phyloP scores from a whole-genome alignment of 2,329 filamentous ascomycete genomes.

The Colletotrichum magnum region DNA sequence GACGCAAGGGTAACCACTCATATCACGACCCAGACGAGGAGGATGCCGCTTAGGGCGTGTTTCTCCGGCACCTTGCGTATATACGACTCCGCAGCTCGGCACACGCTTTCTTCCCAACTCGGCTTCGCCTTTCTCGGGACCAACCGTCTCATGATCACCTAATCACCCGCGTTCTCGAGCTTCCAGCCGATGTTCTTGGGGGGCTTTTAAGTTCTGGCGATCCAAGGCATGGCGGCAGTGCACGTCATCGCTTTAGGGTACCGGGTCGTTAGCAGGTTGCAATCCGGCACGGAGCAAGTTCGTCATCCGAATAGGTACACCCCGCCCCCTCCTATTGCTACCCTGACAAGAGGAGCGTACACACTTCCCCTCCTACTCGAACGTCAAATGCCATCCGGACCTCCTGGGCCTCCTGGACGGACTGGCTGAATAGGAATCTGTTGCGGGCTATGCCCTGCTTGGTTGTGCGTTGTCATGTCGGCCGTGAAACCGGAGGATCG shows the following conservation, averaged over 20 bases:
- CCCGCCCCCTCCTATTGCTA: neutral
- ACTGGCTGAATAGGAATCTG: conserved; percentile 6
- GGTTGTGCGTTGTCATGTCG: neutral
- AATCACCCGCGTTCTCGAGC: neutral
- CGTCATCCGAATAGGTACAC: neutral
- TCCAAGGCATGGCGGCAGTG: conserved; percentile 10
- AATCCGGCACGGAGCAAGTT: neutral
- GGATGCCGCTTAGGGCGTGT: neutral
- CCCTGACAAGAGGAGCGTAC: neutral
- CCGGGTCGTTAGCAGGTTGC: neutral
- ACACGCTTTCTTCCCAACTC: conserved; percentile 7
- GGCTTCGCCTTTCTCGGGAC: conserved; percentile 1
- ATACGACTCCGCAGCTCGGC: no score
- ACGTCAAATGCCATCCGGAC: conserved; percentile 19
- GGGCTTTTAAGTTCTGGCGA: neutral
- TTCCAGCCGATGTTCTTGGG: neutral
- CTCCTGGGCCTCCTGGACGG: conserved; percentile 18
- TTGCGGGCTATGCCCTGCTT: conserved; percentile 1
- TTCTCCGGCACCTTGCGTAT: no score
- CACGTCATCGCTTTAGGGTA: neutral
- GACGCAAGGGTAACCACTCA: neutral
- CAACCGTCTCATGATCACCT: conserved; percentile 1
- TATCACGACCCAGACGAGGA: neutral
- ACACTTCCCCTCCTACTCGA: conserved; percentile 6
- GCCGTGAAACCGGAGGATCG: neutral